Conservation (phyloP, 2,329 filamentous ascomycete species). For the Aspergillus sp. region DNA sequence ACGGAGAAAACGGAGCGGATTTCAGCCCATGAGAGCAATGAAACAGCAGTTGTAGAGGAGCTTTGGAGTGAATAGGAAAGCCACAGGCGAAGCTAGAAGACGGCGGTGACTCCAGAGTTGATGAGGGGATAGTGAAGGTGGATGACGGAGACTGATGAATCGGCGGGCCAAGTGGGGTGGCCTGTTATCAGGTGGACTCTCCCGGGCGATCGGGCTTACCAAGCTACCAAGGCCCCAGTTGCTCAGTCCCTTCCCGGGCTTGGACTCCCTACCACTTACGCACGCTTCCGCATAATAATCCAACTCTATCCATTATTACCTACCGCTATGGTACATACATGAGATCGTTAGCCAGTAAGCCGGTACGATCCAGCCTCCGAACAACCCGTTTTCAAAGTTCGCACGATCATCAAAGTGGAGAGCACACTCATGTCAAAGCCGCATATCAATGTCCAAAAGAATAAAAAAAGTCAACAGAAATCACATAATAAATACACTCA, state of each 20-base stretch:
- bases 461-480: conserved; percentile 16
- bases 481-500: conserved; percentile 17
- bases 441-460: conserved; percentile 11
- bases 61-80: not conserved
- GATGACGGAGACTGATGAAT: conserved; percentile 20
- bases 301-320: conserved; percentile 13
- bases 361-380: conserved; percentile 6
- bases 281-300: not conserved
- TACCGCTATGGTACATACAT: conserved; percentile 17
- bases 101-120: not conserved
- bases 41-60: not conserved
- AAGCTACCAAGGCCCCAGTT: not conserved
- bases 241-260: not conserved
- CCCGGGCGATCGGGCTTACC: not conserved
- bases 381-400: conserved; percentile 3
- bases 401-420: conserved; percentile 15
- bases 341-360: not conserved
- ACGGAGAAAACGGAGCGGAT: not conserved
- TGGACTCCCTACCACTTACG: not conserved
- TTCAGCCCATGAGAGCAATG: not conserved
- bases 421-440: conserved; percentile 12
- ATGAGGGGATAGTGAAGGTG: conserved; percentile 6
- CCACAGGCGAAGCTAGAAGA: not conserved
- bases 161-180: conserved; percentile 19
- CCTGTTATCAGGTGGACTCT: conserved; percentile 17